Percentiles rank a stretch among this genome's conserved stretches.
These are phyloP conservation scores for Candida golubevii DNA, from an alignment of 805 yeast genomes.

Conservation along the genomic window DNA sequence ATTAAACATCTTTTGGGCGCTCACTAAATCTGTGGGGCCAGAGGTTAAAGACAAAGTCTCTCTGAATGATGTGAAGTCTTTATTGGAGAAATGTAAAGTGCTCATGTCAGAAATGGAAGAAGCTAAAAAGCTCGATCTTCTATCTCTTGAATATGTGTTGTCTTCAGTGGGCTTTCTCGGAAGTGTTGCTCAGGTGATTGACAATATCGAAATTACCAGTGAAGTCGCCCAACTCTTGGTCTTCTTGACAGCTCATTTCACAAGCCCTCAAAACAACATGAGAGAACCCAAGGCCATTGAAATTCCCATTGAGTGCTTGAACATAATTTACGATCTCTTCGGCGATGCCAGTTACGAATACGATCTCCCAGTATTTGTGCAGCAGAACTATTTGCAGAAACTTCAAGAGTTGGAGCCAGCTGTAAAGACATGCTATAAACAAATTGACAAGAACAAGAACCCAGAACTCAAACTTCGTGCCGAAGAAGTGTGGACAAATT, in stretches of 20 bases:
- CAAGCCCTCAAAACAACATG: conserved; percentile 7
- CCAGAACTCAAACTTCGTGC: conserved; percentile 55
- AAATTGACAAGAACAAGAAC: conserved; percentile 61
- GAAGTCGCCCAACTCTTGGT: conserved; percentile 44
- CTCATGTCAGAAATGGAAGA: conserved; percentile 13
- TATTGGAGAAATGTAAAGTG: conserved; percentile 21
- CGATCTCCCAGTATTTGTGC: conserved; percentile 64
- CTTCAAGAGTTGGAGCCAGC: conserved; percentile 43
- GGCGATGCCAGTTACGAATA: conserved; percentile 67
- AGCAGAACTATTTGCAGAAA: conserved; percentile 40
- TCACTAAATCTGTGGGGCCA: conserved; percentile 34
- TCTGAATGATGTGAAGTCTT: conserved; percentile 22
- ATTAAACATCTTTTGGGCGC: conserved; percentile 36
- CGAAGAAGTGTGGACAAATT: conserved; percentile 61
- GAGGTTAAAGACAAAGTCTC: conserved; percentile 25
- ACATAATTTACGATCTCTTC: conserved; percentile 71
- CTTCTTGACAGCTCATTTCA: conserved; percentile 13
- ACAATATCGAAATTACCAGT: conserved; percentile 41
- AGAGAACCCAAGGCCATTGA: conserved; percentile 24
- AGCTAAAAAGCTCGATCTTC: conserved; percentile 16
- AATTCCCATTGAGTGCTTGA: conserved; percentile 55
- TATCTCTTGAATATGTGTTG: conserved; percentile 34
- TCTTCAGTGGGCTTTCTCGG: conserved; percentile 52
- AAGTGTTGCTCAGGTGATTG: conserved; percentile 43
- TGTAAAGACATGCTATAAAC: conserved; percentile 52